phyloP scores from a whole-genome alignment of 2,329 filamentous ascomycete species.

The Dothistroma septosporum region DNA sequence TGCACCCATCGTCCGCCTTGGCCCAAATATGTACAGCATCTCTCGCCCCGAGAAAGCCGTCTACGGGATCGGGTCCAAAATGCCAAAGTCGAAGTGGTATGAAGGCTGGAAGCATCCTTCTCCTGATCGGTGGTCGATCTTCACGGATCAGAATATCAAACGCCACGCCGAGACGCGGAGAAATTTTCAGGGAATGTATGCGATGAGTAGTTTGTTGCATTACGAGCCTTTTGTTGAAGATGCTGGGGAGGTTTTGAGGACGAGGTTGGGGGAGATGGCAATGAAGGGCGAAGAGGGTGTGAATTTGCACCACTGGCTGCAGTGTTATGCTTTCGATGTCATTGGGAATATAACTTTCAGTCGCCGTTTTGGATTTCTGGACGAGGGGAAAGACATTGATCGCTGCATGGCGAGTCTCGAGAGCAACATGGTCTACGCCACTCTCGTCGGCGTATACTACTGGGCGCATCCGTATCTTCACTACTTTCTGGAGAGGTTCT shows the following conservation, averaged over 20 bases:
- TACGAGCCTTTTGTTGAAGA: conserved; percentile 24
- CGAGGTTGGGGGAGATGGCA: conserved; percentile 13
- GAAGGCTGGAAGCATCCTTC: conserved; percentile 12
- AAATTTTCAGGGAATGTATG: conserved; percentile 24
- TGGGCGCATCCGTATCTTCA: conserved; percentile 20
- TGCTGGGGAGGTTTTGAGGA: conserved; percentile 13
- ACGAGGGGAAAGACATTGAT: conserved; percentile 35
- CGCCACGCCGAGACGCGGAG: conserved; percentile 19
- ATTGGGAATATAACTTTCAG: conserved; percentile 36
- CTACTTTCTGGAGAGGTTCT: conserved; percentile 12
- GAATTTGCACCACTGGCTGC: conserved; percentile 23
- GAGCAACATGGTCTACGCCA: conserved; percentile 12
- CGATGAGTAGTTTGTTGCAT: conserved; percentile 22
- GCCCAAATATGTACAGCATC: conserved; percentile 23
- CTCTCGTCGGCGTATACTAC: conserved; percentile 14
- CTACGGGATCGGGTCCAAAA: conserved; percentile 22
- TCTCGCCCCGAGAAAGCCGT: conserved; percentile 17
- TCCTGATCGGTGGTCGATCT: conserved; percentile 17
- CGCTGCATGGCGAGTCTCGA: conserved; percentile 16
- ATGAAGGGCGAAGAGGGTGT: conserved; percentile 11
- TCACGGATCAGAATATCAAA: conserved; percentile 18
- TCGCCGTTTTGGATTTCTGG: conserved; percentile 38
- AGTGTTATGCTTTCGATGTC: conserved; percentile 42
- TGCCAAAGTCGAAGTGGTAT: conserved; percentile 27
- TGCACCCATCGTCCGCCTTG: conserved; percentile 22